These are phyloP conservation scores for Salvia sclarea DNA, from an alignment of 305 asterid genomes.

Conservation along the genomic window DNA sequence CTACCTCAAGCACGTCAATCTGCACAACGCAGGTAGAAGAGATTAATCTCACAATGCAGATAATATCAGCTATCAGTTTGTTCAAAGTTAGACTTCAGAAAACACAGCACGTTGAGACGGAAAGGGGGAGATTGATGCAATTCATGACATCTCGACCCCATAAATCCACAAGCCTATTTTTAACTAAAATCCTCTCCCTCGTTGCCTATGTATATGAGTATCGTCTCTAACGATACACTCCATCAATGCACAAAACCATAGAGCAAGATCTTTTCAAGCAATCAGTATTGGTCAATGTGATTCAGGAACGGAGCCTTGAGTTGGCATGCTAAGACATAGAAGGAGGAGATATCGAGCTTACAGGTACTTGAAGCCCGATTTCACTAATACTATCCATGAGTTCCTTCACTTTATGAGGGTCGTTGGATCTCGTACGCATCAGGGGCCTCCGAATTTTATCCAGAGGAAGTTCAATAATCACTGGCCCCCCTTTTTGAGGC, in stretches of 20 bases:
- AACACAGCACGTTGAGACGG: no score
- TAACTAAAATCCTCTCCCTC: background rate
- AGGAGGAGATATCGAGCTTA: constrained; percentile 38
- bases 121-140: background rate
- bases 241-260: background rate
- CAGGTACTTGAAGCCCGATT: constrained; percentile 98
- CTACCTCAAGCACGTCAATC: constrained; percentile 97
- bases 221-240: background rate
- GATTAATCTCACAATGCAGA: no score
- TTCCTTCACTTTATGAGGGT: constrained; percentile 71
- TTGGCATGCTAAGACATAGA: background rate
- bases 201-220: background rate
- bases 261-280: background rate
- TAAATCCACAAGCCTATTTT: background rate
- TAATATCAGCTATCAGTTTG: no score
- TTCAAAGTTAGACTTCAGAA: no score
- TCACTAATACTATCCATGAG: constrained; percentile 76
- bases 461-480: constrained; percentile 80
- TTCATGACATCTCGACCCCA: background rate
- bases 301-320: background rate
- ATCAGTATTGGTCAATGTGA: background rate
- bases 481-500: constrained; percentile 69
- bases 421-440: constrained; percentile 87
- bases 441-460: constrained; percentile 81
- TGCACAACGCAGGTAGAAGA: constrained; percentile 37